These are phyloP conservation scores for Plasmopara halstedii DNA, from an alignment of 352 stramenopile species.

Conservation along the genomic window DNA sequence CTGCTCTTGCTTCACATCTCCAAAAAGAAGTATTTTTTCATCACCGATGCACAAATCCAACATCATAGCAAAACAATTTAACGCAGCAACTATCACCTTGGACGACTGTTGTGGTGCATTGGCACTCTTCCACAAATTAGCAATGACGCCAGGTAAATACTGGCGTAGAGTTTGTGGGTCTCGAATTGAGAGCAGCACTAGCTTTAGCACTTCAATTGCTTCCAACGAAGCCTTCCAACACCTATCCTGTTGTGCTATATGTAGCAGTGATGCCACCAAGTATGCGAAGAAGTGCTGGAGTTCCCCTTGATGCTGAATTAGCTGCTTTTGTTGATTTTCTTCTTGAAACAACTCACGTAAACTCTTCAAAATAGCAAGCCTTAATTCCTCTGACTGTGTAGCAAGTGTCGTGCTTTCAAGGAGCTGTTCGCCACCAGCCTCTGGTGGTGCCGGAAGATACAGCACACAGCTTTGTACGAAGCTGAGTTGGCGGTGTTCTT, in stretches of 20 bases:
- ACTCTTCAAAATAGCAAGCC: constrained; percentile 37
- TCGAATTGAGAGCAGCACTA: constrained; percentile 31
- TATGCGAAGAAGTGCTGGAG: constrained; percentile 68
- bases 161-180: constrained; percentile 37
- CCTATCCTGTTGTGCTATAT: constrained; percentile 45
- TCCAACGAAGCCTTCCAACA: constrained; percentile 32
- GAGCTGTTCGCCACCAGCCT: constrained; percentile 10
- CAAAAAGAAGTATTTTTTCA: constrained; percentile 5
- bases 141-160: constrained; percentile 63
- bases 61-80: constrained; percentile 38
- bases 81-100: constrained; percentile 47
- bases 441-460: constrained; percentile 41
- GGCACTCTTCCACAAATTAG: constrained; percentile 54
- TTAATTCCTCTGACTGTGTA: constrained; percentile 54
- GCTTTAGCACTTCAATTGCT: constrained; percentile 34
- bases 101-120: constrained; percentile 62
- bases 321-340: constrained; percentile 2
- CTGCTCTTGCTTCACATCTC: constrained; percentile 6
- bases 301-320: constrained; percentile 20
- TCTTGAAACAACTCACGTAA: constrained; percentile 29
- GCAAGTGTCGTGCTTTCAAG: constrained; percentile 10
- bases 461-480: constrained; percentile 53
- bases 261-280: constrained; percentile 45
- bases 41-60: constrained; percentile 33
- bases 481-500: constrained; percentile 18